Evolutionary conservation across 75 land plant genomes (phyloP), one percentile per base, ranked within the genome.

Genomic region (Adiantum capillusveneris): DNA sequence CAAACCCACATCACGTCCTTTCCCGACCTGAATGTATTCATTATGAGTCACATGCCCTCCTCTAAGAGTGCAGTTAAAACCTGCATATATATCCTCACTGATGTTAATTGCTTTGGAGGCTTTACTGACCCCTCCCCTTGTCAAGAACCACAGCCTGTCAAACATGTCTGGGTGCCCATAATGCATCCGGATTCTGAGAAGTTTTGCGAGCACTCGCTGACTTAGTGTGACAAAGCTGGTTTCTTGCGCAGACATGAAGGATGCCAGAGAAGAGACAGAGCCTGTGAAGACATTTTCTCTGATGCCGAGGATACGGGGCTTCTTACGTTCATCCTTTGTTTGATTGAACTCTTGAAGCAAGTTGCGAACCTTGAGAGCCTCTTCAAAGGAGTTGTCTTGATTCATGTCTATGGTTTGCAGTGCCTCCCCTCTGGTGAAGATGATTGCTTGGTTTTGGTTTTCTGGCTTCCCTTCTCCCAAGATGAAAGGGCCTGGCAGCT

Each of bases 1-100:
- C 44, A 93, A 63, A 22, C 98, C 98, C 29, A 93, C 96, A 75
- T 93, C 98, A 44, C 98, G 77, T 18, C 98, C 98, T 58, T 93
- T 93, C 28, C 98, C 98, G 67, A 90, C 96, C 95, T 91, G 95
- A 63, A 92, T 92, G 58, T 89, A 92, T 62, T 92, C 98, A 63
- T 89, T 96, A 54, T 92, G 98, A 12, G 96, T 92, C 29, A 92
- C 63, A 55, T 83, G 85, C 21, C 98, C 98, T 58, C 78, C 84
- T 30, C 98, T 75, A 62, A 92, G 62, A 20, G 98, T 92, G 28
- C 96, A 85, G 63, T 92, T 92, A 60, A 89, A 89, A 16, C 98
- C 98, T 68, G 96, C 92, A 84, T 69, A 90, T 19, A 90, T 90
- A 60, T 90, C 96, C 58, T 90, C 96, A 76, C 96, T 90, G 7